These are phyloP conservation scores for Colletotrichum sansevieriae DNA, from an alignment of 2,329 filamentous ascomycete species.

Conservation along the genomic window DNA sequence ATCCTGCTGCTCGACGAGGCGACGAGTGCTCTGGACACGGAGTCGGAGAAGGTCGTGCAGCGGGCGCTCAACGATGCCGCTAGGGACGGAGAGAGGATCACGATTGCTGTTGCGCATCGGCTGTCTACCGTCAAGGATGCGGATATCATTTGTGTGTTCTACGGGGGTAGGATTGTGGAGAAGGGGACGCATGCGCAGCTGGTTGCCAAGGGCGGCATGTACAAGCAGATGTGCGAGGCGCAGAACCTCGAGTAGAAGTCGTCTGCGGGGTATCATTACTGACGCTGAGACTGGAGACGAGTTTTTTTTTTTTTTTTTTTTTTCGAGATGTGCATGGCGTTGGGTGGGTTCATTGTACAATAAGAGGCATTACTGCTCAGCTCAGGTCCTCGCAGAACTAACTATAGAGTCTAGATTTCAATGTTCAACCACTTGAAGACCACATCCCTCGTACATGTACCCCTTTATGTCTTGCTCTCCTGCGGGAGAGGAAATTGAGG, in stretches of 20 bases:
- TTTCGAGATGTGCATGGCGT: constrained; percentile 14
- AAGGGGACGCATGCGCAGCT: constrained; percentile 72
- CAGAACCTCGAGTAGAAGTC: constrained; percentile 54
- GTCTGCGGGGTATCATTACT: not conserved
- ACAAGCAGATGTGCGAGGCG: constrained; percentile 66
- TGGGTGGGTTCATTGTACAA: constrained; percentile 1
- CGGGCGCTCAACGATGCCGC: constrained; percentile 63
- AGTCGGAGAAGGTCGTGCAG: constrained; percentile 76
- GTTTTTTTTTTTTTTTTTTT: not conserved
- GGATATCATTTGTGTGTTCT: constrained; percentile 73
- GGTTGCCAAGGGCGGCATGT: constrained; percentile 61
- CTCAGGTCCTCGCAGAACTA: not conserved
- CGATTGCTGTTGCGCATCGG: constrained; percentile 76
- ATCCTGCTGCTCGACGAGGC: constrained; percentile 82
- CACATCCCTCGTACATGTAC: not conserved
- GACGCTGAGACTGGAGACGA: not conserved
- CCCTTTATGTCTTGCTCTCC: not conserved
- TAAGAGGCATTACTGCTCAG: constrained; percentile 1
- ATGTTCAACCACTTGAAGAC: constrained; percentile 8
- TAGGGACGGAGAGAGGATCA: constrained; percentile 57
- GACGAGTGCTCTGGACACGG: constrained; percentile 73
- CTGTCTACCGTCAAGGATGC: constrained; percentile 68
- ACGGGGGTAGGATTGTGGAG: constrained; percentile 68
- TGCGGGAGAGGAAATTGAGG: not conserved
- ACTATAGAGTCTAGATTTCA: constrained; percentile 5